phyloP scores from a whole-genome alignment of 2,329 filamentous ascomycete species.

The Calonectria leucothoes region DNA sequence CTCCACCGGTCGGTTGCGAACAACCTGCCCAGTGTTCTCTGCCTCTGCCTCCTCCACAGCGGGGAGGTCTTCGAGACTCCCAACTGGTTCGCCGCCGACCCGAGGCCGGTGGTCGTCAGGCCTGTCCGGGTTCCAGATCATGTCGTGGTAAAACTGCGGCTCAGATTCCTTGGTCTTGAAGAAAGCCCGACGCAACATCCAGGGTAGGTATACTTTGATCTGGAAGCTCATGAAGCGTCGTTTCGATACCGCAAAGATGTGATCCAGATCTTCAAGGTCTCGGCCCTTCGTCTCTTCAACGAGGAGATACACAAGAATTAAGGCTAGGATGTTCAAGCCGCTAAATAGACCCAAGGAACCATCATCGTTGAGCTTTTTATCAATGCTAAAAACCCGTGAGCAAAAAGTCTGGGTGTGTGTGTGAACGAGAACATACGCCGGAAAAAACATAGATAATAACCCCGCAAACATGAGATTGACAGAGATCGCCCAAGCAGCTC shows the following conservation, averaged over 20 bases:
- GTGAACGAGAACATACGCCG: conserved; percentile 31
- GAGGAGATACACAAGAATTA: conserved; percentile 57
- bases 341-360: conserved; percentile 59
- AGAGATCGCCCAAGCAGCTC: conserved; percentile 58
- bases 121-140: conserved; percentile 42
- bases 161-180: conserved; percentile 32
- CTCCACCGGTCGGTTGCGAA: neutral
- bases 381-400: conserved; percentile 23
- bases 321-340: conserved; percentile 58
- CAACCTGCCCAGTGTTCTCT: neutral
- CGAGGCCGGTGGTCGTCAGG: conserved; percentile 3
- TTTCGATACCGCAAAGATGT: conserved; percentile 48
- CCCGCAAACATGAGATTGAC: conserved; percentile 60
- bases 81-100: conserved; percentile 7
- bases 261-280: conserved; percentile 54
- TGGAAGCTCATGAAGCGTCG: conserved; percentile 52
- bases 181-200: conserved; percentile 45
- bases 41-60: neutral
- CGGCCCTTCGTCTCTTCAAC: conserved; percentile 56
- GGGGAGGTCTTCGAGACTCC: conserved; percentile 3
- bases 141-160: conserved; percentile 49
- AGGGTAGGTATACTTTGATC: conserved; percentile 48
- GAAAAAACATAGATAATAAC: conserved; percentile 57
- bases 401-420: too few relatives aligned
- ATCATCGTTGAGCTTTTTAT: conserved; percentile 37